Base-by-base conservation (phyloP, 805 yeast genomes). In the Torulaspora indica region DNA sequence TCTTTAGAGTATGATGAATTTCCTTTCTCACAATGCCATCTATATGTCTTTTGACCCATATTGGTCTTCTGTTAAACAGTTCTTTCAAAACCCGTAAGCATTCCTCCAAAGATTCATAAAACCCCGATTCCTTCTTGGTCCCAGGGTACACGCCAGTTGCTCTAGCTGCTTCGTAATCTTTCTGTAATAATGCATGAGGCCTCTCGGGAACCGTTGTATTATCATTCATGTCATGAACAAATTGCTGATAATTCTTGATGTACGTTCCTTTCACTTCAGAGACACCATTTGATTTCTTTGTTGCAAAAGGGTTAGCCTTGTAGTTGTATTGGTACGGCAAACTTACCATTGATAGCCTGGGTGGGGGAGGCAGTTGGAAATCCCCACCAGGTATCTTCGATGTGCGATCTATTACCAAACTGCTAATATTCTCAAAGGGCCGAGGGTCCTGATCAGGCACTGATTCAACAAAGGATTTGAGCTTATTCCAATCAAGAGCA, bases 1-100 rank as follows among this genome's bases (percentile, higher is more conserved):
- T 81, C 54, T 84, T 81, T 35, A 91, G 51, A 57, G 78, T 57
- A 29, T 58, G 62, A 33, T 62, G 64, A 8, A 61, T 47, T 55
- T 70, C 48, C 17, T 61, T 58, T 0, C 86, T 82, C 3, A 81
- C 68, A 40, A 80, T 68, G 5, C 73, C 70, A 44, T 69, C 71
- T 17, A 90, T 60, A 51, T 85, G 95, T 51, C 84, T 76, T 44
- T 96, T 74, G 1, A 90, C 75, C 95, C 96, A 90, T 13, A 88
- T 75, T 0, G 96, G 96, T 57, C 91, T 79, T 47, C 72, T 60
- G 1, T 72, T 79, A 58, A 91, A 90, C 24, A 86, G 58, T 9
- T 55, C 53, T 8, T 67, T 56, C 2, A 73, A 35, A 0, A 66
- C 48, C 0, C 44, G 54, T 9, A 66, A 38, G 53, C 68, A 63